Evolutionary conservation across 441 rosid species (phyloP).

Genomic region (Raphanus hybrid): DNA sequence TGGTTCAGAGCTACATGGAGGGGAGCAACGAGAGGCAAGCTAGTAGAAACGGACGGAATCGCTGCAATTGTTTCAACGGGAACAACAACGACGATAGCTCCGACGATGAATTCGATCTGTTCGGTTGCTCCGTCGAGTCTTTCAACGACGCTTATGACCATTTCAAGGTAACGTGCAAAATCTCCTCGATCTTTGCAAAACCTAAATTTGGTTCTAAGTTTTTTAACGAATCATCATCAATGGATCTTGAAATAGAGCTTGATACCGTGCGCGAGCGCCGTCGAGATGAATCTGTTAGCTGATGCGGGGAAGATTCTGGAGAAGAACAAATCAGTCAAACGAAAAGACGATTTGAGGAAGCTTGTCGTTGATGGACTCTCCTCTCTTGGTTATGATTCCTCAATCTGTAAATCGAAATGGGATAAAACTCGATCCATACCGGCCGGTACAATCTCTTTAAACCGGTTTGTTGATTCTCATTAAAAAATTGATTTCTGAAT

Average conservation of each 20-base stretch:
- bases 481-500: neutral
- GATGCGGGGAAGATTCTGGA: constrained; percentile 66
- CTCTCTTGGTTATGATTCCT: constrained; percentile 67
- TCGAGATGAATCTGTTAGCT: constrained; percentile 70
- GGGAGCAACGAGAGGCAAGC: constrained; percentile 62
- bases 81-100: constrained; percentile 74
- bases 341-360: constrained; percentile 64
- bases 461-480: constrained; percentile 6
- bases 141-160: constrained; percentile 52
- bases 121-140: constrained; percentile 51
- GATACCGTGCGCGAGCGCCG: constrained; percentile 63
- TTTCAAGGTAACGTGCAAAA: constrained; percentile 59
- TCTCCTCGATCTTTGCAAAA: neutral
- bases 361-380: constrained; percentile 59
- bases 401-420: constrained; percentile 90
- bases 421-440: constrained; percentile 66
- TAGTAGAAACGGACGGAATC: constrained; percentile 52
- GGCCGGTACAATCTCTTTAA: constrained; percentile 53
- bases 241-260: constrained; percentile 54
- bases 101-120: constrained; percentile 73
- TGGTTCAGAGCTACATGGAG: constrained; percentile 93
- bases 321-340: constrained; percentile 61
- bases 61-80: constrained; percentile 88
- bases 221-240: neutral
- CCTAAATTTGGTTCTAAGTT: neutral